phyloP scores from a whole-genome alignment of 495 filamentous ascomycete species.

The Penicillium coffeae region DNA sequence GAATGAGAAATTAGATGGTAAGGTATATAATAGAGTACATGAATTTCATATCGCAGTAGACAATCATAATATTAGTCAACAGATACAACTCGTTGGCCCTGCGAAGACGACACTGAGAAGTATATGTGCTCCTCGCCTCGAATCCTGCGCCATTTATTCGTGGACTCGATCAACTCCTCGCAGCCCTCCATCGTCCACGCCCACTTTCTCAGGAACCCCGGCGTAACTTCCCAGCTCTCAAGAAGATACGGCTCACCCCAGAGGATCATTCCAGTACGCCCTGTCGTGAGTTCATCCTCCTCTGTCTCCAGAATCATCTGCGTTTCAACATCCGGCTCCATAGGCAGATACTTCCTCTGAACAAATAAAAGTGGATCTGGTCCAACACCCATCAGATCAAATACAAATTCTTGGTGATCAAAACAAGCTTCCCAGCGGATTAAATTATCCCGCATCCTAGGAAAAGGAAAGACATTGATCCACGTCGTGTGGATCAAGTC shows the following conservation, averaged over 20 bases:
- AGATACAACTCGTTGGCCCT: no score
- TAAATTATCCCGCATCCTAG: constrained; percentile 17
- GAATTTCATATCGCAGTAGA: no score
- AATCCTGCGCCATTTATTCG: constrained; percentile 13
- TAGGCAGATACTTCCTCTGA: not conserved
- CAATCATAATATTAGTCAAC: no score
- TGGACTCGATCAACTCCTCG: constrained; percentile 16
- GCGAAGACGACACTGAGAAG: constrained; percentile 1
- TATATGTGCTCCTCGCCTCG: constrained; percentile 7
- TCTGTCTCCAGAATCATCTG: not conserved
- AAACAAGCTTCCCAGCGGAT: constrained; percentile 14
- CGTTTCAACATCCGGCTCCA: not conserved
- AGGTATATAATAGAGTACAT: no score
- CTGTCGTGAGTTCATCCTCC: constrained; percentile 8
- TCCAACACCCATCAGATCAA: constrained; percentile 1
- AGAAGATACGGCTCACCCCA: constrained; percentile 12
- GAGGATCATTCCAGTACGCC: constrained; percentile 11
- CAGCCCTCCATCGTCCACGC: constrained; percentile 14
- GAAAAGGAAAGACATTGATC: constrained; percentile 19
- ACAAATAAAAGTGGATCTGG: constrained; percentile 3
- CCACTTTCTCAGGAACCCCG: constrained; percentile 15
- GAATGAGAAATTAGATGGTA: no score
- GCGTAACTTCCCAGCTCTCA: constrained; percentile 17
- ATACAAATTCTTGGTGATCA: constrained; percentile 7
- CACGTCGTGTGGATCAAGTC: constrained; percentile 12